phyloP scores from a whole-genome alignment of 306 rosid species.

The Quercus engelmannii region DNA sequence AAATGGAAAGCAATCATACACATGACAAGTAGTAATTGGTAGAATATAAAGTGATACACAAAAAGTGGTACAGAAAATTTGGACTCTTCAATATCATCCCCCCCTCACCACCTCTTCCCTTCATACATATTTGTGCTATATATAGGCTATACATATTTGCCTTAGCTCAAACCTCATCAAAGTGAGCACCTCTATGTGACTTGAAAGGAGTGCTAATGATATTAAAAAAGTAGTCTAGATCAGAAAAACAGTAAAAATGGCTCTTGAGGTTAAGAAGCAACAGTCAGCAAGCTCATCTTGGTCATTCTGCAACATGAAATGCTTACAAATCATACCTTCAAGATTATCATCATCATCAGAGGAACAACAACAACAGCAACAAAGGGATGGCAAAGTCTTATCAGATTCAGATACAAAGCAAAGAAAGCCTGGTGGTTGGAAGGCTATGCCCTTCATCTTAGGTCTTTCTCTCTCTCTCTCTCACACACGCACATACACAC shows the following conservation, averaged over 20 bases:
- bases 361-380: not conserved
- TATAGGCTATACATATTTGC: too few species aligned
- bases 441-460: conserved; percentile 75
- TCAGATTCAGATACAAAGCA: conserved; percentile 4
- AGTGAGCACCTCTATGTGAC: not conserved
- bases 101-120: too few species aligned
- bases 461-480: conserved; percentile 35
- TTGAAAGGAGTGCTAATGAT: not conserved
- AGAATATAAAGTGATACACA: too few species aligned
- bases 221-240: too few species aligned
- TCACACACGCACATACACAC: not conserved
- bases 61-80: too few species aligned
- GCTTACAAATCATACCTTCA: not conserved
- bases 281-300: not conserved
- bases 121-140: too few species aligned
- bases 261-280: not conserved
- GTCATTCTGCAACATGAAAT: not conserved
- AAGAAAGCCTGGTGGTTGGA: conserved; percentile 80
- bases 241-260: not conserved
- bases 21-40: too few species aligned
- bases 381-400: not conserved
- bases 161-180: too few species aligned
- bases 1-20: too few species aligned
- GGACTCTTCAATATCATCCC: too few species aligned
- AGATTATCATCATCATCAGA: not conserved